Evolutionary conservation across 2,329 filamentous ascomycete species (phyloP).

Genomic region (Plenodomus lindquistii): DNA sequence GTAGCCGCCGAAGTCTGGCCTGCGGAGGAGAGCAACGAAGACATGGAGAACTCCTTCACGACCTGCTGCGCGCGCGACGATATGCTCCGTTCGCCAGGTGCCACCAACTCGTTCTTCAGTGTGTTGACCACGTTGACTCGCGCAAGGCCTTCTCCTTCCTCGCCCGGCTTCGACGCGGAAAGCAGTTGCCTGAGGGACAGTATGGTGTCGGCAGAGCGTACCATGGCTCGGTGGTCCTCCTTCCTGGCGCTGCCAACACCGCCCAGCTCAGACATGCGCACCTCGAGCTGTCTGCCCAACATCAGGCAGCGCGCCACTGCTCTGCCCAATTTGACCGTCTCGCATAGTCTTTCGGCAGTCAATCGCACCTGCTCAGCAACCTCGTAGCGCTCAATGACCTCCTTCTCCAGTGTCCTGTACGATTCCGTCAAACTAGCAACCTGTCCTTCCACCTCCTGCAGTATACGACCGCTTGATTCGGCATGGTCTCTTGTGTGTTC

Average conservation of each 20-base stretch:
- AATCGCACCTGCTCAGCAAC: conserved; percentile 80
- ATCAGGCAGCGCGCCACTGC: conserved; percentile 78
- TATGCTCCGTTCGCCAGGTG: conserved; percentile 74
- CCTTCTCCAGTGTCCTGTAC: conserved; percentile 81
- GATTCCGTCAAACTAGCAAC: conserved; percentile 79
- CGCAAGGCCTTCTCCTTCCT: conserved; percentile 77
- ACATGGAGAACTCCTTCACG: conserved; percentile 82
- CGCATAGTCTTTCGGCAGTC: conserved; percentile 77
- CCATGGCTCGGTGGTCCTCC: conserved; percentile 76
- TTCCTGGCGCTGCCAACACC: conserved; percentile 54
- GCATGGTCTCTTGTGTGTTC: conserved; percentile 76
- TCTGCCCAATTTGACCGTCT: conserved; percentile 76
- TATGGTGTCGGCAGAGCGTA: conserved; percentile 81
- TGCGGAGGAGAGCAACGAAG: conserved; percentile 51
- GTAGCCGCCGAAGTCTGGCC: conserved; percentile 48
- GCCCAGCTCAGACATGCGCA: conserved; percentile 75
- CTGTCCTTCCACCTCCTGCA: conserved; percentile 78
- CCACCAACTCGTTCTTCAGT: conserved; percentile 70
- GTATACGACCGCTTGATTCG: conserved; percentile 70
- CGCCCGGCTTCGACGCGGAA: conserved; percentile 65
- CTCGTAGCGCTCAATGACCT: conserved; percentile 84
- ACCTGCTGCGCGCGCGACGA: conserved; percentile 75
- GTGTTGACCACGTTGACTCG: conserved; percentile 72
- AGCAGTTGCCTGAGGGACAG: conserved; percentile 75
- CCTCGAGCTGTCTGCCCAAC: conserved; percentile 82